These are phyloP conservation scores for Heliamphora exappendiculata DNA, from an alignment of 148 eudicot genomes.

Conservation along the genomic window DNA sequence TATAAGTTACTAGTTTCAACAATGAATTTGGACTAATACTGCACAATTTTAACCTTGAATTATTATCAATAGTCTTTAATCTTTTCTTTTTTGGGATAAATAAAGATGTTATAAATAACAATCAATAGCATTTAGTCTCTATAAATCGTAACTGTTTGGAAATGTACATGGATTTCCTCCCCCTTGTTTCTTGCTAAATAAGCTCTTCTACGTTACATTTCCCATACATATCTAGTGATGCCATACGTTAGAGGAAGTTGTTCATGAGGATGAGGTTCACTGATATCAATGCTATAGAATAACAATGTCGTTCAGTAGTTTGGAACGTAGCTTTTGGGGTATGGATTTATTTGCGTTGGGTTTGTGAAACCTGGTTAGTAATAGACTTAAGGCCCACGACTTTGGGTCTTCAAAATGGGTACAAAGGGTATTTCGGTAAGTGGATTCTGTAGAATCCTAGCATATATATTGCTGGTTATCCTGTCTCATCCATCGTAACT, in stretches of 20 bases:
- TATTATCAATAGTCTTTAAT: too few relatives aligned
- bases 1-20: not conserved
- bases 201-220: not conserved
- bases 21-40: not conserved
- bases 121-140: not conserved
- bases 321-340: not conserved
- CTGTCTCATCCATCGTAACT: too few relatives aligned
- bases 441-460: too few relatives aligned
- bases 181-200: not conserved
- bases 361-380: not conserved
- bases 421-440: too few relatives aligned
- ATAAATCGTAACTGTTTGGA: not conserved
- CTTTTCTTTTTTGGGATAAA: too few relatives aligned
- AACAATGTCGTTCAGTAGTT: not conserved
- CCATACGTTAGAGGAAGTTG: not conserved
- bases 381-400: not conserved
- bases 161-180: not conserved
- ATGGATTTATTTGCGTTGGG: not conserved
- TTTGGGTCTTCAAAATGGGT: too few relatives aligned
- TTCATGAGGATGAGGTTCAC: not conserved
- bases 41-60: not conserved
- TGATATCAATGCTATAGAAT: not conserved
- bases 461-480: too few relatives aligned
- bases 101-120: too few relatives aligned
- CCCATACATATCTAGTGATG: not conserved